Base-by-base conservation (phyloP, 257 asterid genomes). In the Ehretia macrophylla region DNA sequence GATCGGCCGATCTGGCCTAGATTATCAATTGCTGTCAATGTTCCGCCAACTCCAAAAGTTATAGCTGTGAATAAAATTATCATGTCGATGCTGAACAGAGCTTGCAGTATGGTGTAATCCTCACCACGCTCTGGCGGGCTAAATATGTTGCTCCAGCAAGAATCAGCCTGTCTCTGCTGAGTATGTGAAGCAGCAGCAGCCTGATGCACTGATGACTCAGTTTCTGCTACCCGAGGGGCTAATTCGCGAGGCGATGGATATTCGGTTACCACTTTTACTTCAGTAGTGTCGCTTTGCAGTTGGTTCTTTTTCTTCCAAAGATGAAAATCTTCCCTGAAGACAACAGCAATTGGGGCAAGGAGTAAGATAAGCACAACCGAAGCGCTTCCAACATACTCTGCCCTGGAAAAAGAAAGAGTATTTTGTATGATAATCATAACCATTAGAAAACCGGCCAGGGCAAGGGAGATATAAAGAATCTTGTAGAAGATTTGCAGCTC, bases 391-490 rank as follows among this genome's bases (percentile, higher is more conserved):
- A 56, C 61, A 45, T 75, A 81, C 39, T 16, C 79, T 1, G 53
- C 39, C 53, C 44, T 37, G 14, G 70, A n/a, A 20, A 81, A 78
- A 17, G 14, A 8, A 10, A 78, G 42, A 58, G 56, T 37, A 11
- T 66, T 81, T 50, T 81, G 88, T 8, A 72, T 35, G 57, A 81
- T 66, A n/a, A 81, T 81, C 10, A 73, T 48, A 35, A 68, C 13
- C 85, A 78, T 78, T 8, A 81, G 53, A 51, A 81, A 81, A 21
- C 88, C 75, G 0, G 85, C 88, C 11, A 81, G 68, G 11, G 66
- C 49, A 4, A 81, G 72, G 0, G 88, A 81, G 8, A 69, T 23
- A 52, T 75, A 78, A 40, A 81, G 77, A 13, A 81, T 58, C 1
- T 61, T 65, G 57, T 78, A 81, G 75, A 81, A 81, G 20, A 78